Percentiles rank a stretch among this genome's conserved stretches.
phyloP scores from a whole-genome alignment of 1,139 yeast genomes.

The Suhomyces chickasaworum region DNA sequence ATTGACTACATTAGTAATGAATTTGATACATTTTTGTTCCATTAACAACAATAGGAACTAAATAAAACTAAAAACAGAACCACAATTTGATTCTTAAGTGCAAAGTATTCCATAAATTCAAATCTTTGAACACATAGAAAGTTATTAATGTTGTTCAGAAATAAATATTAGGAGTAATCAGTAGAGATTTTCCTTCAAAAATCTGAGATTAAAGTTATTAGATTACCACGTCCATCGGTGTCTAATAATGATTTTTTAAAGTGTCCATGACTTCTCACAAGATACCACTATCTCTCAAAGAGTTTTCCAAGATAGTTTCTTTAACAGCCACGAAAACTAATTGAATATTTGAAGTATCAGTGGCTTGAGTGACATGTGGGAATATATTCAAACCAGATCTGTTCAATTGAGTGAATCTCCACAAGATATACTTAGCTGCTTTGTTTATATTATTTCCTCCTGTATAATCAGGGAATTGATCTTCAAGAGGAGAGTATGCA shows the following conservation, averaged over 20 bases:
- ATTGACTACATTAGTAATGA: not conserved
- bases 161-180: slow-evolving; percentile 2
- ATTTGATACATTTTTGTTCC: slow-evolving; percentile 1
- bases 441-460: slow-evolving; percentile 88
- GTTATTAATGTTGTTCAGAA: slow-evolving; percentile 4
- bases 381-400: slow-evolving; percentile 79
- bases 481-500: slow-evolving; percentile 78
- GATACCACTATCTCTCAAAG: slow-evolving; percentile 83
- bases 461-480: slow-evolving; percentile 84
- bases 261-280: slow-evolving; percentile 32
- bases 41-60: not conserved
- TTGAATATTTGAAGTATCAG: slow-evolving; percentile 86
- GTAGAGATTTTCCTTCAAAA: not conserved
- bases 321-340: slow-evolving; percentile 90
- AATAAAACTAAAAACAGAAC: slow-evolving; percentile 1
- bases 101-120: not conserved
- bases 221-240: not conserved
- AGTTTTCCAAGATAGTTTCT: slow-evolving; percentile 84
- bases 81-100: not conserved
- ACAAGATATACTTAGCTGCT: slow-evolving; percentile 90
- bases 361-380: slow-evolving; percentile 94
- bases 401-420: slow-evolving; percentile 88
- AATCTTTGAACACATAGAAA: not conserved
- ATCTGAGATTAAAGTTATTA: not conserved
- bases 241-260: not conserved